phyloP scores from a whole-genome alignment of 495 filamentous ascomycete genomes.

The Lasiosphaeris hirsuta region DNA sequence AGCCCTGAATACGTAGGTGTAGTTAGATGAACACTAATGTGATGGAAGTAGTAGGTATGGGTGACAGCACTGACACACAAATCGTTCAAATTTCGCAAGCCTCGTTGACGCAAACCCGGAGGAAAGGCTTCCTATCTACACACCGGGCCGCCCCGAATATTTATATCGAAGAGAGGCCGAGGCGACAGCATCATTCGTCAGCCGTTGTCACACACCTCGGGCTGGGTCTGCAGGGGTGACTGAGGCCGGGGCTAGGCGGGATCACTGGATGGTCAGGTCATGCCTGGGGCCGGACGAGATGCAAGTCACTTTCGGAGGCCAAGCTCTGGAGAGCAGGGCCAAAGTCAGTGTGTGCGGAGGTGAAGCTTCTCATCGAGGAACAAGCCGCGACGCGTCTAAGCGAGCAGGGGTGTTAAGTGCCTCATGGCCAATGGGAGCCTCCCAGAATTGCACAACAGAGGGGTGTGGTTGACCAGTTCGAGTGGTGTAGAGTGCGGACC shows the following conservation, averaged over 20 bases:
- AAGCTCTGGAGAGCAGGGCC: not conserved
- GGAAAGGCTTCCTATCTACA: not conserved
- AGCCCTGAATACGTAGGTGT: too few species aligned
- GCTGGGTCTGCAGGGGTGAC: constrained; percentile 2
- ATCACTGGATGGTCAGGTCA: not conserved
- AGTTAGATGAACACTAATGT: too few species aligned
- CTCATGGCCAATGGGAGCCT: constrained; percentile 33
- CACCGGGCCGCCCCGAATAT: constrained; percentile 13
- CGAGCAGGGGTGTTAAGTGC: constrained; percentile 35
- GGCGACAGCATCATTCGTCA: too few species aligned
- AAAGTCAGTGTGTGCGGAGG: not conserved
- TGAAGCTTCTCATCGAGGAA: constrained; percentile 14
- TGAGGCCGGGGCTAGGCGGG: not conserved
- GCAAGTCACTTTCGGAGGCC: constrained; percentile 17
- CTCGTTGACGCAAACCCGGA: not conserved
- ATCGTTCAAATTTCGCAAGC: constrained; percentile 3
- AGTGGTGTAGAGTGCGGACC: constrained; percentile 14
- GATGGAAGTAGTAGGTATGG: not conserved
- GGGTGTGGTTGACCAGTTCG: constrained; percentile 16
- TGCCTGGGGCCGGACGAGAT: constrained; percentile 1
- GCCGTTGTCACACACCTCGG: too few species aligned
- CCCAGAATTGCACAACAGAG: constrained; percentile 23
- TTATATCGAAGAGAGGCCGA: not conserved
- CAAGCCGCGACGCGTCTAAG: constrained; percentile 21
- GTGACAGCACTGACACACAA: not conserved